Conservation (phyloP, 1,284 basidiomycete species). For the Coniferiporia weirii region DNA sequence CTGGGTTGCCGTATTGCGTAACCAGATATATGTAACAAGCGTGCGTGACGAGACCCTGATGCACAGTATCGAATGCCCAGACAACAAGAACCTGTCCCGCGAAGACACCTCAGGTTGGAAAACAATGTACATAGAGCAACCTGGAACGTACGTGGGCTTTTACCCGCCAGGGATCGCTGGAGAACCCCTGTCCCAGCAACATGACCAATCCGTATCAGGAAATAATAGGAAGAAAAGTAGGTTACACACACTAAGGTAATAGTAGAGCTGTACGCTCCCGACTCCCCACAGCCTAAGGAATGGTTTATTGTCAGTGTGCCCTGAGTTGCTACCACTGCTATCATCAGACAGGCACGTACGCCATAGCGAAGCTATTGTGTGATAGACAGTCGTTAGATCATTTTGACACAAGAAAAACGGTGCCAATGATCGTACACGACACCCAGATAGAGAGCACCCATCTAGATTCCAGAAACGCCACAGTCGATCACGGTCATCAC, state of each 20-base stretch:
- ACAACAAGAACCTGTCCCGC: conserved; percentile 4
- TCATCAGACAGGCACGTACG: neutral
- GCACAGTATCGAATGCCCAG: conserved; percentile 15
- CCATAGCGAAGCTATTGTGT: neutral
- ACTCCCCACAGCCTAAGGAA: conserved; percentile 3
- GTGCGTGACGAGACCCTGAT: conserved; percentile 16
- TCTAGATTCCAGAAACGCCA: neutral
- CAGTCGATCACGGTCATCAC: neutral
- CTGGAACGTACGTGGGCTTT: conserved; percentile 4
- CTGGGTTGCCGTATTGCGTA: conserved; percentile 7
- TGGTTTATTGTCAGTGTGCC: neutral
- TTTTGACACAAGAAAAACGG: neutral
- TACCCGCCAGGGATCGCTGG: conserved; percentile 7
- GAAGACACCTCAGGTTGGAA: neutral
- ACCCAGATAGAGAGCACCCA: neutral
- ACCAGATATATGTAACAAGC: conserved; percentile 14
- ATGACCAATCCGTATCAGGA: neutral
- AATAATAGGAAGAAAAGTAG: neutral
- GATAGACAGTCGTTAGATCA: neutral
- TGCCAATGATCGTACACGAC: neutral
- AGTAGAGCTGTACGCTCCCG: conserved; percentile 7
- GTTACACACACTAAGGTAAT: conserved; percentile 10
- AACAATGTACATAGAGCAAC: neutral
- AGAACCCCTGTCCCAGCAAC: neutral
- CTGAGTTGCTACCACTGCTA: neutral